Evolutionary conservation across 345 rosid species (phyloP).

Genomic region (Murraya paniculata): DNA sequence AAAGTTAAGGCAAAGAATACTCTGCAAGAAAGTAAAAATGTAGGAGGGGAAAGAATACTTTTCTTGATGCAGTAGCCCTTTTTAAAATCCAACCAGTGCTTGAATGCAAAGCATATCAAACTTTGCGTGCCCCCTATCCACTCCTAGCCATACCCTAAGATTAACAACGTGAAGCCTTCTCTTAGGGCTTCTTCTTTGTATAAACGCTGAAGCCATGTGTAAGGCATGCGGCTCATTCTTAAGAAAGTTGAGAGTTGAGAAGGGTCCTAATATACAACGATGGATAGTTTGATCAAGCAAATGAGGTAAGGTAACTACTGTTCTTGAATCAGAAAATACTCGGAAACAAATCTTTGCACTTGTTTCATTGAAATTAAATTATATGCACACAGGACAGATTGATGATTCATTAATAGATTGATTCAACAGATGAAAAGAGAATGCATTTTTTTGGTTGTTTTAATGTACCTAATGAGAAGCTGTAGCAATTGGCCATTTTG

Average conservation of each 20-base stretch:
- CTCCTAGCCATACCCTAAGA: constrained; percentile 7
- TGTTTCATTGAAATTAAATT: background rate
- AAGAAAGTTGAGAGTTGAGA: background rate
- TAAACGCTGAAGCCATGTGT: constrained; percentile 15
- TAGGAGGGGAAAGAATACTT: constrained; percentile 29
- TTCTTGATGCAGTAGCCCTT: constrained; percentile 21
- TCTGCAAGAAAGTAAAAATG: background rate
- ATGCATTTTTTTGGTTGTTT: background rate
- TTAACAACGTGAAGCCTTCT: background rate
- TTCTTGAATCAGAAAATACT: background rate
- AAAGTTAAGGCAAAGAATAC: background rate
- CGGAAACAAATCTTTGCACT: background rate
- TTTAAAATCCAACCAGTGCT: constrained; percentile 20
- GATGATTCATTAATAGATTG: background rate
- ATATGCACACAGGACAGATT: background rate
- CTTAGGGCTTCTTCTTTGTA: constrained; percentile 30
- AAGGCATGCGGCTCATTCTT: background rate
- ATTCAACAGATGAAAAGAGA: too few species aligned
- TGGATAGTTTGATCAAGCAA: constrained; percentile 40
- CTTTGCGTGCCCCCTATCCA: constrained; percentile 27
- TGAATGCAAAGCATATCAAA: constrained; percentile 42
- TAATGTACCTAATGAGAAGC: background rate
- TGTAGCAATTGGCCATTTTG: background rate
- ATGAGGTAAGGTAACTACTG: constrained; percentile 32
- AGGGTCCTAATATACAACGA: background rate